These are phyloP conservation scores for Nicotiana tomentosiformis DNA, from an alignment of 257 asterid genomes.

Conservation along the genomic window DNA sequence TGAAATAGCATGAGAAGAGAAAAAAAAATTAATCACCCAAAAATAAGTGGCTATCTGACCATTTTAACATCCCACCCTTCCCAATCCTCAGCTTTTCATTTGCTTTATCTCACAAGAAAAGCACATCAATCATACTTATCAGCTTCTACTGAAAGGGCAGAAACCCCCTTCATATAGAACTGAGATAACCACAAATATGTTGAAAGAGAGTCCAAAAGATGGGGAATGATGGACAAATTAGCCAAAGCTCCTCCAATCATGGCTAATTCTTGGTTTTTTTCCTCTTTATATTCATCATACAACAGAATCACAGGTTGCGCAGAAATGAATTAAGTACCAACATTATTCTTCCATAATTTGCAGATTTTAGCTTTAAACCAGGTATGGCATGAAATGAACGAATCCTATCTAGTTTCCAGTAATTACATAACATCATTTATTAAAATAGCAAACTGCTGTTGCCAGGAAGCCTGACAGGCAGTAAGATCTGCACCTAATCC, in stretches of 20 bases:
- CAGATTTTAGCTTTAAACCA: background rate
- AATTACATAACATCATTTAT: background rate
- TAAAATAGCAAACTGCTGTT: background rate
- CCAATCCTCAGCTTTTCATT: background rate
- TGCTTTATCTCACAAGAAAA: background rate
- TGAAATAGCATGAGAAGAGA: background rate
- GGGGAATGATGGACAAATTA: background rate
- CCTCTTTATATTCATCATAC: background rate
- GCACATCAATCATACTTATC: constrained; percentile 1
- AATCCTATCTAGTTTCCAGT: background rate
- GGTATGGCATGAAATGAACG: background rate
- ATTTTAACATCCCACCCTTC: background rate
- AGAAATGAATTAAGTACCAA: background rate
- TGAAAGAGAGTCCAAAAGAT: background rate
- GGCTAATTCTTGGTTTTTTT: background rate
- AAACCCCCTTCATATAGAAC: background rate
- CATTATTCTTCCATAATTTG: background rate
- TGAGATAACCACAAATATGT: background rate
- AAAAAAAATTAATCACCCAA: background rate
- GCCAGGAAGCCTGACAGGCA: background rate
- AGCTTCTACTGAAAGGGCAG: background rate
- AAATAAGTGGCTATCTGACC: background rate
- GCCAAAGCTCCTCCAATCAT: background rate
- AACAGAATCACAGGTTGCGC: background rate
- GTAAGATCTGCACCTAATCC: background rate